A percentile compares a stretch with the other conserved stretches of the same genome.
These are phyloP conservation scores for Coemansia nantahalensis DNA, from an alignment of 192 early-diverging fungal species.

Conservation along the genomic window DNA sequence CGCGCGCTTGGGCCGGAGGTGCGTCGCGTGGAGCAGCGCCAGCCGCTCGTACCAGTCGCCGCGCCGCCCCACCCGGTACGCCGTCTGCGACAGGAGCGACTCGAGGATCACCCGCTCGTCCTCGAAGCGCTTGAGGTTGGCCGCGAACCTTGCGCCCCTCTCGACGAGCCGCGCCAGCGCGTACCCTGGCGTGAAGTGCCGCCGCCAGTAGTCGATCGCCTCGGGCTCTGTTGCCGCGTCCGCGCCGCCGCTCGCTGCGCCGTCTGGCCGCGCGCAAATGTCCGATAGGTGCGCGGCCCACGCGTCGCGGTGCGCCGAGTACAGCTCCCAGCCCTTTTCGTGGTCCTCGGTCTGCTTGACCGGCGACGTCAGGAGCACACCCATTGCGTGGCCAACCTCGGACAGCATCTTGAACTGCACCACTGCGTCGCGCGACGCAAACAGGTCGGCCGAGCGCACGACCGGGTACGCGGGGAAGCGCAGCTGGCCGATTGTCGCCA, in stretches of 20 bases:
- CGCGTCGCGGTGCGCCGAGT: constrained; percentile 11
- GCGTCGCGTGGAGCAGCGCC: constrained; percentile 58
- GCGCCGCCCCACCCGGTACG: constrained; percentile 56
- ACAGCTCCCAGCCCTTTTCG: constrained; percentile 34
- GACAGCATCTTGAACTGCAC: constrained; percentile 29
- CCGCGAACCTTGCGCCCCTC: constrained; percentile 54
- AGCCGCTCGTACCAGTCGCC: constrained; percentile 70
- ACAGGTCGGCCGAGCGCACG: constrained; percentile 32
- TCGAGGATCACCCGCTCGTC: constrained; percentile 57
- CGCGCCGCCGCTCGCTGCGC: background rate
- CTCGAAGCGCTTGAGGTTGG: constrained; percentile 55
- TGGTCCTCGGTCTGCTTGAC: constrained; percentile 36
- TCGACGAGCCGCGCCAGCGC: constrained; percentile 60
- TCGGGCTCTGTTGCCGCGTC: constrained; percentile 3
- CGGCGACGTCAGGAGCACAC: constrained; percentile 10
- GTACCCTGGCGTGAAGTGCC: constrained; percentile 56
- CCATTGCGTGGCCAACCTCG: constrained; percentile 30
- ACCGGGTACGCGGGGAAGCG: constrained; percentile 37
- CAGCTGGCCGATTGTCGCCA: constrained; percentile 34
- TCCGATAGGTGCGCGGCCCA: constrained; percentile 19
- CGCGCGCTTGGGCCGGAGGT: constrained; percentile 41
- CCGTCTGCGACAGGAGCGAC: constrained; percentile 57
- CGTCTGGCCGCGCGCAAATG: background rate
- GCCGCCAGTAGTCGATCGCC: constrained; percentile 39
- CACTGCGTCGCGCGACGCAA: constrained; percentile 37